A percentile compares a stretch with the other conserved stretches of the same genome.
These are phyloP conservation scores for Fomitiporia mediterranea DNA, from an alignment of 1,284 basidiomycete genomes.

Conservation along the genomic window DNA sequence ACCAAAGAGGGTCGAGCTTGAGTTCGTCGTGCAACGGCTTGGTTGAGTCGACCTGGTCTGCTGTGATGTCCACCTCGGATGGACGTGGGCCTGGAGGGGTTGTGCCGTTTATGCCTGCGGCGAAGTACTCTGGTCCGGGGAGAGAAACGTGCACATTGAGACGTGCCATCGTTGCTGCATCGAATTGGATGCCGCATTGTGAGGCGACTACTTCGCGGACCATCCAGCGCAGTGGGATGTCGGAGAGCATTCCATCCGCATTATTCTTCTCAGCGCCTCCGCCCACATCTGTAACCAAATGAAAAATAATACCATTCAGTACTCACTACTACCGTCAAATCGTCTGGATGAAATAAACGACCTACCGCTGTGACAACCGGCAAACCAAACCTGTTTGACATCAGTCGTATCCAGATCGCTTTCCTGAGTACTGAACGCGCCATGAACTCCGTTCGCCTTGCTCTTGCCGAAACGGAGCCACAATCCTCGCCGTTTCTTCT, in stretches of 20 bases:
- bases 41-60: constrained; percentile 10
- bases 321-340: neutral
- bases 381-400: constrained; percentile 62
- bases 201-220: constrained; percentile 46
- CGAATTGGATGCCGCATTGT: constrained; percentile 51
- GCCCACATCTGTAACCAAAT: constrained; percentile 66
- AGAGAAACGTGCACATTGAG: constrained; percentile 22
- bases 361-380: constrained; percentile 55
- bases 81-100: neutral
- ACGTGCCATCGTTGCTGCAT: constrained; percentile 35
- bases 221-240: constrained; percentile 74
- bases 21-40: constrained; percentile 37
- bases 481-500: neutral
- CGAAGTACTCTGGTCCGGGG: neutral
- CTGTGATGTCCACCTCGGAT: neutral
- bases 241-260: constrained; percentile 40
- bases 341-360: constrained; percentile 11
- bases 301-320: neutral
- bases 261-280: constrained; percentile 52
- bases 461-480: neutral
- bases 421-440: neutral
- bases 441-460: neutral
- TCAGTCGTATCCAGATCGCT: constrained; percentile 32
- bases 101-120: neutral
- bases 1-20: constrained; percentile 31